Evolutionary conservation across 106 monocot genomes (phyloP).

Genomic region (Dendrobium huoshanense): DNA sequence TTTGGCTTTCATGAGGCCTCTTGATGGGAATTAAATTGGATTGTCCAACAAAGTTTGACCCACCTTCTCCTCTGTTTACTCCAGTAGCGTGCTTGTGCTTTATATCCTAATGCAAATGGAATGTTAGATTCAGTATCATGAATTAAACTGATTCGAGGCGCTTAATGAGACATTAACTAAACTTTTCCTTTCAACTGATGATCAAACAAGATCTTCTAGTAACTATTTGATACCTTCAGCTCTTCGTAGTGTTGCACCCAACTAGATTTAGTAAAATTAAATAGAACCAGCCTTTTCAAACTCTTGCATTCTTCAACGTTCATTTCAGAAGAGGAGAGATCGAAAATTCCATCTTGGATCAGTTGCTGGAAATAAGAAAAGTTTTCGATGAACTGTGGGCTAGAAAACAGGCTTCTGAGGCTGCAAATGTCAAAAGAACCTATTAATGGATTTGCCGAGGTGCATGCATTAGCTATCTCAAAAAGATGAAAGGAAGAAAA

Average conservation of each 20-base stretch:
- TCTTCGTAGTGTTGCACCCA: slow-evolving; percentile 54
- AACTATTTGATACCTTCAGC: slow-evolving; percentile 46
- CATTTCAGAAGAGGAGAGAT: slow-evolving; percentile 26
- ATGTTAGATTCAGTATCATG: slow-evolving; percentile 6
- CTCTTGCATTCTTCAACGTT: slow-evolving; percentile 37
- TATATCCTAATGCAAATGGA: slow-evolving; percentile 38
- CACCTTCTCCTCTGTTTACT: slow-evolving; percentile 16
- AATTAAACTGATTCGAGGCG: not conserved
- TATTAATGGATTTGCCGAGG: not conserved
- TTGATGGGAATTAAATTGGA: slow-evolving; percentile 29
- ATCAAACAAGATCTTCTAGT: not conserved
- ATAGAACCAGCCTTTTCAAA: slow-evolving; percentile 37
- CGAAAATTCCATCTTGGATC: slow-evolving; percentile 53
- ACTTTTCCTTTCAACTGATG: not conserved
- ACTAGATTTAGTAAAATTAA: slow-evolving; percentile 33
- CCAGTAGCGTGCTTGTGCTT: slow-evolving; percentile 10
- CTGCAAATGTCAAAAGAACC: slow-evolving; percentile 29
- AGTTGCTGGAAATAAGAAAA: slow-evolving; percentile 58
- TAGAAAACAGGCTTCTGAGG: slow-evolving; percentile 63
- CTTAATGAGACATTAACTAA: not conserved
- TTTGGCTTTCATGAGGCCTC: slow-evolving; percentile 34
- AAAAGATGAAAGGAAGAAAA: slow-evolving; percentile 1
- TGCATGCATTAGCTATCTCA: not conserved
- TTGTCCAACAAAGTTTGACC: slow-evolving; percentile 16
- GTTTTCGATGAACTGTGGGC: slow-evolving; percentile 51